Evolutionary conservation across 768 basidiomycete genomes (phyloP), one percentile per base, ranked within the genome.

Genomic region (Suillus ampliporus): DNA sequence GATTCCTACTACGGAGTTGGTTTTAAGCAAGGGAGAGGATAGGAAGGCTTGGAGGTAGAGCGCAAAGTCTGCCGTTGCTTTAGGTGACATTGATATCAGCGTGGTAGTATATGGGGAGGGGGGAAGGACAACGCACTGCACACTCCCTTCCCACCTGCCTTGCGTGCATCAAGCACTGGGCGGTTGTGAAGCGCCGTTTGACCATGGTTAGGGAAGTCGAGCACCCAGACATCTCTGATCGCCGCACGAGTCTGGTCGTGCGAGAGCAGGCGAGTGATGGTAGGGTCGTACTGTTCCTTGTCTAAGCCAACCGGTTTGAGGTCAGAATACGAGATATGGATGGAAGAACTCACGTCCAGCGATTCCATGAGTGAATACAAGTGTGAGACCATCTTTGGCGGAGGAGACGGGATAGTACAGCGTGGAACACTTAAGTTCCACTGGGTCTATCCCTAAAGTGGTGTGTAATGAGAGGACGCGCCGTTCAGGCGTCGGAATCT

Each of bases 161-260:
- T 76, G 52, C 68, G 54, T 43, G 66, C 62, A 26, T 74, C 67
- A 34, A 76, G 69, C 21, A 67, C 48, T 48, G 34, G 40, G 19
- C 76, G 74, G 52, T 78, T 78, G n/a, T 75, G 53, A 8, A 60
- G 57, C 15, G 77, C 77, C 11, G 77, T 65, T 56, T 79, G 70
- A 6, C 77, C 77, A 37, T 78, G 77, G 57, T 78, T 78, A 1
- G 76, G 78, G 59, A 76, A 68, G 57, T 78, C 77, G 3, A 78
- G 64, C 3, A 72, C 68, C 76, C 76, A 77, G 60, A 78, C 69
- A 50, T 77, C 76, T 3, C 69, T 67, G 26, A 77, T 69, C 31
- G 59, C 64, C 38, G 60, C 17, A 21, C 44, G 44, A 50, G 50
- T 31, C 31, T 51, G 50, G 17, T 28, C 19, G 19, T 31, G 50